Evolutionary conservation across 1,139 yeast species (phyloP).

Genomic region (Saccharomycopsis hybrid): DNA sequence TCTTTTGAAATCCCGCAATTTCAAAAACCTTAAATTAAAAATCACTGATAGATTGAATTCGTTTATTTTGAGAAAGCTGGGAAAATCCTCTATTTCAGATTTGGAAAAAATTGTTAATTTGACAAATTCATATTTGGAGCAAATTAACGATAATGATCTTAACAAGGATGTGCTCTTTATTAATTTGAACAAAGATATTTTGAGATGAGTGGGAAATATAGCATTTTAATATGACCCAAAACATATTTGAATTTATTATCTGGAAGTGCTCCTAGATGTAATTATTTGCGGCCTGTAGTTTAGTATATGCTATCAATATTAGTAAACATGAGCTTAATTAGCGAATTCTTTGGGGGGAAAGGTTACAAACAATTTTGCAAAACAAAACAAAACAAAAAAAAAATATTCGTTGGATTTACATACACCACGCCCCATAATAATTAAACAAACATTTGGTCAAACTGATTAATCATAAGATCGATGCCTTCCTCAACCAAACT

Average conservation of each 20-base stretch:
- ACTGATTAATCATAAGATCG: slow-evolving; percentile 13
- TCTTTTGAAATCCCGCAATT: slow-evolving; percentile 32
- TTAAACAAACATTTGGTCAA: slow-evolving; percentile 18
- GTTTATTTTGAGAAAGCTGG: slow-evolving; percentile 34
- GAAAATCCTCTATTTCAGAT: slow-evolving; percentile 32
- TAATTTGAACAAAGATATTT: slow-evolving; percentile 30
- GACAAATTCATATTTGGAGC: slow-evolving; percentile 30
- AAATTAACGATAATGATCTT: slow-evolving; percentile 27
- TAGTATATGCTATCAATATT: no score
- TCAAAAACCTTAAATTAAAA: slow-evolving; percentile 38
- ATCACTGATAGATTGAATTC: slow-evolving; percentile 40
- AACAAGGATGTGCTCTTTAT: slow-evolving; percentile 30
- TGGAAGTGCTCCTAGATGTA: no score
- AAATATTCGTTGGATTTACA: no score
- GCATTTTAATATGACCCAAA: not conserved
- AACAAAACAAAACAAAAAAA: no score
- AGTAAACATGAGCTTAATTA: no score
- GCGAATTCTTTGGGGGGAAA: no score
- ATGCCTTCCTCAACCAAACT: slow-evolving; percentile 15
- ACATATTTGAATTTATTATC: not conserved
- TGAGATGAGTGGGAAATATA: not conserved
- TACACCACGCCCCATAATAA: no score
- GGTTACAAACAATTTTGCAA: no score
- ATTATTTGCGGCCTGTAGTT: no score
- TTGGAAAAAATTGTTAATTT: slow-evolving; percentile 34